phyloP scores from a whole-genome alignment of 176 grass and related monocot genomes.

The Saccharum spontaneum region DNA sequence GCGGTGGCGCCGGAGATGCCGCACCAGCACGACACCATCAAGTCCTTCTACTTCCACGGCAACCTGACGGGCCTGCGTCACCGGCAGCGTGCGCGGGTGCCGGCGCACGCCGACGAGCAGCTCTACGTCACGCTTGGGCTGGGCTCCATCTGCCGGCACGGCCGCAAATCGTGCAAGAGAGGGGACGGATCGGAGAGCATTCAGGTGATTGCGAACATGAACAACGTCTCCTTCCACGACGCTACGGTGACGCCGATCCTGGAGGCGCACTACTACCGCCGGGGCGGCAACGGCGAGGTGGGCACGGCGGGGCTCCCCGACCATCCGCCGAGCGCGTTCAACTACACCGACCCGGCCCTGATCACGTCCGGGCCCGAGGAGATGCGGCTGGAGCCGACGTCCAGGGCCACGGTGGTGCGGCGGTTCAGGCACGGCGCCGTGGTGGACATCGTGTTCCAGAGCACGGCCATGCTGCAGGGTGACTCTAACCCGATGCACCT shows the following conservation, averaged over 20 bases:
- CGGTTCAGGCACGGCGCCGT: not conserved
- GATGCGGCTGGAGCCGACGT: not conserved
- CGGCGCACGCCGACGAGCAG: not conserved
- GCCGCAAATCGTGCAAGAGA: not conserved
- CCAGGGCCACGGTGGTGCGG: not conserved
- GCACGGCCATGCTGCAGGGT: conserved; percentile 35
- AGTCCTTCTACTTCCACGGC: conserved; percentile 7
- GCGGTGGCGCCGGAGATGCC: not conserved
- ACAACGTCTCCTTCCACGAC: not conserved
- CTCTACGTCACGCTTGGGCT: not conserved
- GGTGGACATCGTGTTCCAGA: conserved; percentile 35
- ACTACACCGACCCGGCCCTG: not conserved
- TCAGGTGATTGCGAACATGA: not conserved
- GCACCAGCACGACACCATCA: not conserved
- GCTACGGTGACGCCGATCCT: not conserved
- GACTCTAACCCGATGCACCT: conserved; percentile 61
- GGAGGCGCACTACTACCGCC: not conserved
- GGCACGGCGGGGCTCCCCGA: not conserved
- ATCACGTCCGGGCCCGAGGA: not conserved
- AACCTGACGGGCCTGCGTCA: not conserved
- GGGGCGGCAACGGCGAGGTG: rapidly evolving
- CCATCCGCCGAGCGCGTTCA: not conserved
- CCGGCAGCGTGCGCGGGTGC: not conserved
- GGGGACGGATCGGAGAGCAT: not conserved
- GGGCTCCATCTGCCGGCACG: not conserved